Base-by-base conservation (phyloP, 345 rosid species). In the Arabidopsis suecica region DNA sequence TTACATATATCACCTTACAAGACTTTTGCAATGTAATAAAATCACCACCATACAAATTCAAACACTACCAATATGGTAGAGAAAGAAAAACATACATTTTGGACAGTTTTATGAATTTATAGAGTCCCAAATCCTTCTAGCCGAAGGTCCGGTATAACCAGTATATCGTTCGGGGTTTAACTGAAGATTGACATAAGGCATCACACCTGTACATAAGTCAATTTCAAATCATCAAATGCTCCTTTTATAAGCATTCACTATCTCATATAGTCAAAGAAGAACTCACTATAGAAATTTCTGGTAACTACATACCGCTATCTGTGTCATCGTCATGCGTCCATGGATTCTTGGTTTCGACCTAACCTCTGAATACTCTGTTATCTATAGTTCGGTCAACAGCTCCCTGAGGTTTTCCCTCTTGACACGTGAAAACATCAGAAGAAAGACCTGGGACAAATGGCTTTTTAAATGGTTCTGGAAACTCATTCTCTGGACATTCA, bases 271-370 rank as follows among this genome's bases (percentile, higher is more conserved):
- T 49, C 25, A 53, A 68, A 53, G 5, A 13, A 50, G 48, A 48
- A 0, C 2, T 63, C 36, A 30, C 23, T 22, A 22, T 10, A 51
- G 47, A 3, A 7, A 4, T 20, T 33, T 75, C 48, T 5, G 28
- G 42, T 44, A 40, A 58, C 30, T 75, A 50, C 63, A 51, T 78
- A 95, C 98, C 87, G 37, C 83, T 92, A 75, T 95, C 94, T 49
- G 97, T 90, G 86, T 95, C 99, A 71, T 95, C 97, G 59, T 92
- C 99, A 81, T 87, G 73, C 25, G 99, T 93, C 99, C 98, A 96
- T 8, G 99, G 97, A 58, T 96, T 96, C 55, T 93, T 95, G 7
- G 85, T 88, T 74, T 82, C 98, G 1, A 87, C 84, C 98, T 98
- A 96, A 34, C 97, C 99, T 80, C 83, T 87, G 58, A 96, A 93